Evolutionary conservation across 768 basidiomycete genomes (phyloP), one percentile per base, ranked within the genome.

Genomic region (Boletus pseudopeckii): DNA sequence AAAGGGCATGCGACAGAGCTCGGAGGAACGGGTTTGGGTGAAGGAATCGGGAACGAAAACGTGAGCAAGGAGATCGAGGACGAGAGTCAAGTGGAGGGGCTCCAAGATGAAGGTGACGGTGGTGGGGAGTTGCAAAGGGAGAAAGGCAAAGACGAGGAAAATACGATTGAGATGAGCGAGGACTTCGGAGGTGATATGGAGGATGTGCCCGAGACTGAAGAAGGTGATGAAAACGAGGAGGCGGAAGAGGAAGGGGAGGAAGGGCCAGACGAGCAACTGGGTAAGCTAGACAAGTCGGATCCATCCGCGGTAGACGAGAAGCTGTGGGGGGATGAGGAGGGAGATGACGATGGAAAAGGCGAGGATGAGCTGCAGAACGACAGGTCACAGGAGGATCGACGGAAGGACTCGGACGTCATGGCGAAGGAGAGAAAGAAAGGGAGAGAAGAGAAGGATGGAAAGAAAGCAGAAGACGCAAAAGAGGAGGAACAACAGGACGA

Each of bases 1-100:
- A 58, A 57, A 2, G 66, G 66, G 8, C 57, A 65, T 2, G 69
- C 74, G 9, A 75, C 77, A n/a, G 72, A 74, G 22, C 76, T 77
- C 7, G 90, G 79, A 34, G 96, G 96, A 5, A 82, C 88, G 3
- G 97, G 97, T 4, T 73, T 99, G 48, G 97, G 97, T 3, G 84
- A 90, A 60, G 97, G 97, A 1, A 75, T 80, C 2, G 97, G 97
- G 0, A 75, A 77, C 30, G 82, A 96, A 67, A 88, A 98, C 63
- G 88, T 94, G 52, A 93, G 90, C 76, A 88, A 93, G 63, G 90
- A 98, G 65, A 94, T 98, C 49, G 86, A 95, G 64, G 94, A 98
- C 52, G 94, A 98, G 72, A 88, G 90, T 63, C 96, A 99, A 63
- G 90, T 98, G 7, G 97, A 99, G 63, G 97, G 97, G 0, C 75